Percentiles rank a stretch among this genome's conserved stretches.
Conservation (phyloP, 441 rosid genomes). For the Pelargonium myrrhifolium region DNA sequence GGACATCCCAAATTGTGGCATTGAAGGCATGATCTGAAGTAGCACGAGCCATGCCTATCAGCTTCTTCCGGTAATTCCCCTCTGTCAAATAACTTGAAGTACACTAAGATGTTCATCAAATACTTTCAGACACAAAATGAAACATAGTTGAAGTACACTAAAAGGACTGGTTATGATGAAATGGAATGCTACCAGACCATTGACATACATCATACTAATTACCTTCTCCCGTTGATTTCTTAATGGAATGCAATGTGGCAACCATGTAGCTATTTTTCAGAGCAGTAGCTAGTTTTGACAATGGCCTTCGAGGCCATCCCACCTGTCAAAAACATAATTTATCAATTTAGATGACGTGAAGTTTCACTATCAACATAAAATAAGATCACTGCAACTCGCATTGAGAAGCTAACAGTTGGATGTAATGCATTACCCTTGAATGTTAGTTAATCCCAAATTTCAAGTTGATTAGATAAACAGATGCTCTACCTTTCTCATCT, state of each 20-base stretch:
- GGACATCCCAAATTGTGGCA: slow-evolving; percentile 98
- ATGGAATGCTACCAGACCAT: slow-evolving; percentile 6
- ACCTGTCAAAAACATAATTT: slow-evolving; percentile 38
- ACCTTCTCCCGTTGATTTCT: slow-evolving; percentile 63
- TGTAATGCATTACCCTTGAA: not conserved
- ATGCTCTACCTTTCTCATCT: not conserved
- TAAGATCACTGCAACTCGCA: not conserved
- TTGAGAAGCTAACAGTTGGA: not conserved
- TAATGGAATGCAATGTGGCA: slow-evolving; percentile 70
- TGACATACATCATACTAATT: slow-evolving; percentile 19
- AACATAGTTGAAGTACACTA: slow-evolving; percentile 15
- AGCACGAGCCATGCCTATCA: slow-evolving; percentile 97
- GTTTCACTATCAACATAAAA: slow-evolving; percentile 4
- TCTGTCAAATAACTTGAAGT: slow-evolving; percentile 94
- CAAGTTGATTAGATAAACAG: not conserved
- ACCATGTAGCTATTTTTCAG: slow-evolving; percentile 93
- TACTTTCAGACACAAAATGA: slow-evolving; percentile 29
- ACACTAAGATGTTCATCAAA: slow-evolving; percentile 83
- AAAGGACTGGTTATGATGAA: slow-evolving; percentile 9
- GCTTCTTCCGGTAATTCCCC: slow-evolving; percentile 51
- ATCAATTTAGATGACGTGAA: not conserved
- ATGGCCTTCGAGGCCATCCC: slow-evolving; percentile 93
- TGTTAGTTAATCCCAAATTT: not conserved
- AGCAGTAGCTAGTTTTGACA: slow-evolving; percentile 74
- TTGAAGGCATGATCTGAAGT: slow-evolving; percentile 97